Base-by-base conservation (phyloP, 768 basidiomycete species). In the Coprinopsis cinerea region DNA sequence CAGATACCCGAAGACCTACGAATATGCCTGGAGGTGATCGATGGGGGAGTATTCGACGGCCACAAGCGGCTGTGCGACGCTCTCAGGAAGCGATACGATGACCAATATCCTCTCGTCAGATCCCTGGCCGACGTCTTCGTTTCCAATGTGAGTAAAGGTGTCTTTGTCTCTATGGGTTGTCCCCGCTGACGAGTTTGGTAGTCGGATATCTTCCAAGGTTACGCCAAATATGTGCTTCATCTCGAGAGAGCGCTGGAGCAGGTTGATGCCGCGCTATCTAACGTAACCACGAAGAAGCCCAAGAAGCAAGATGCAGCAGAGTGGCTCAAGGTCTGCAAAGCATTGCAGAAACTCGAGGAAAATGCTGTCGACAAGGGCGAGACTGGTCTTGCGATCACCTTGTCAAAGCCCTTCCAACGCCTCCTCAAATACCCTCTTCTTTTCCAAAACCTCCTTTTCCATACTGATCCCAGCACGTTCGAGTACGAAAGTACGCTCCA, bases 371-470 rank as follows among this genome's bases (percentile, higher is more conserved):
- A 90, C 49, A 87, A 87, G 61, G 94, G 92, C 50, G 95, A 97
- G 70, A 93, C 91, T 1, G 92, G 93, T 2, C 75, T 99, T 48
- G 88, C 92, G 28, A 99, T 99, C 63, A 91, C 91, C 0, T 74
- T 98, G 9, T 94, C 92, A 17, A 98, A 98, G 64, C 95, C 96
- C 2, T 96, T 99, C 71, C 95, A 98, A 62, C 82, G 95, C 35
- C 74, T 99, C 27, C 81, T 96, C 62, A 98, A 98, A 65, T 96
- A 98, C 65, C 96, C 96, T 3, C 77, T 99, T 27, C 79, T 99
- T 41, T 97, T 98, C 71, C 96, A 99, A 68, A 97, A 96, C 64
- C 77, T 97, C 14, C 81, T 98, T 48, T 97, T 88, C 69, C 91
- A 93, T 68, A 96, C 95, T 15, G 96, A 99, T 59, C 93, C 96